Evolutionary conservation across 2,329 filamentous ascomycete species (phyloP).

Genomic region (Aspergillus cejpii): DNA sequence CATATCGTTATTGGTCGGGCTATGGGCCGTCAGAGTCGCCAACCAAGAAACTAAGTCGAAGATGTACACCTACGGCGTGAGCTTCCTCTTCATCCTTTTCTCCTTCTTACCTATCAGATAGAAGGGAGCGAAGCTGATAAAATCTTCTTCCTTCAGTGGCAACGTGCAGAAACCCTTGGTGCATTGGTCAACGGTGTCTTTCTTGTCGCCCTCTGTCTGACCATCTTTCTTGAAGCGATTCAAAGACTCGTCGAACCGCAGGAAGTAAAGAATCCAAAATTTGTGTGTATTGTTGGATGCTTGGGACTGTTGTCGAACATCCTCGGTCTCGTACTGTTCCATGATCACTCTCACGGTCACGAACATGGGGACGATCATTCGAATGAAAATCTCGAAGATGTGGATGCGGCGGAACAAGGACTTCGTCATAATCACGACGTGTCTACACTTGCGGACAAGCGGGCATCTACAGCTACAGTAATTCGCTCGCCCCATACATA

Average conservation of each 20-base stretch:
- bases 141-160: constrained; percentile 56
- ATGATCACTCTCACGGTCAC: constrained; percentile 84
- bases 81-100: constrained; percentile 29
- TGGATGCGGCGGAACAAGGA: constrained; percentile 35
- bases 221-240: constrained; percentile 91
- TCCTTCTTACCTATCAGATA: neutral
- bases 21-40: constrained; percentile 91
- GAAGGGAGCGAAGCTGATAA: constrained; percentile 9
- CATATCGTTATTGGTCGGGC: constrained; percentile 79
- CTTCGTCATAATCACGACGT: constrained; percentile 31
- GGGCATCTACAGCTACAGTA: constrained; percentile 55
- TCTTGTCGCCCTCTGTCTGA: constrained; percentile 89
- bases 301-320: constrained; percentile 83
- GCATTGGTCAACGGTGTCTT: constrained; percentile 97
- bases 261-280: constrained; percentile 71
- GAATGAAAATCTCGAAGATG: constrained; percentile 47
- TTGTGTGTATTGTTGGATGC: constrained; percentile 85
- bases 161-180: constrained; percentile 92
- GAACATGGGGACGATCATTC: constrained; percentile 51
- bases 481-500: constrained; percentile 42
- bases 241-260: constrained; percentile 88
- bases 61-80: constrained; percentile 87
- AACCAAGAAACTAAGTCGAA: constrained; percentile 73
- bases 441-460: constrained; percentile 48
- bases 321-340: constrained; percentile 80